Percentiles rank a stretch among this genome's conserved stretches.
Evolutionary conservation across 2,329 filamentous ascomycete species (phyloP).

Genomic region (Colletotrichum spinosum): DNA sequence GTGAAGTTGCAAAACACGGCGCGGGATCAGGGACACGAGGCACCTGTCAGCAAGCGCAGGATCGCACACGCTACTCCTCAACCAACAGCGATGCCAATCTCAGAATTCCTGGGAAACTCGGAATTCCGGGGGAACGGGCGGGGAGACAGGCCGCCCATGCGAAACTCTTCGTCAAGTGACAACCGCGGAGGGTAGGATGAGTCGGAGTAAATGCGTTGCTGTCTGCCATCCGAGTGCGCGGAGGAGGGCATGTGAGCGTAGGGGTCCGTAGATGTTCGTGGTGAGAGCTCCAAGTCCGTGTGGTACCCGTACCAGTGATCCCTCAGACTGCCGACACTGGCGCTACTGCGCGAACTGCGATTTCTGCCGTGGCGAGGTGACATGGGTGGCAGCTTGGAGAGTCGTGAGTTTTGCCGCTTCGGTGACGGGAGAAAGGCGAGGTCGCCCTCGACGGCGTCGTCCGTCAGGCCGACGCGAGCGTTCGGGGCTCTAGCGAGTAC

Average conservation of each 20-base stretch:
- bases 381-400: conserved; percentile 61
- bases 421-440: conserved; percentile 67
- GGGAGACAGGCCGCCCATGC: conserved; percentile 60
- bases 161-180: conserved; percentile 59
- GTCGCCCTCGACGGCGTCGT: conserved; percentile 70
- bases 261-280: conserved; percentile 50
- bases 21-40: neutral
- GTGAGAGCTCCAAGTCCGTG: conserved; percentile 50
- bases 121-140: conserved; percentile 56
- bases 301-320: conserved; percentile 54
- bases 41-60: conserved; percentile 6
- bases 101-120: conserved; percentile 46
- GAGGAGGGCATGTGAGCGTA: conserved; percentile 32
- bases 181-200: conserved; percentile 56
- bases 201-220: conserved; percentile 57
- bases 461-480: conserved; percentile 70
- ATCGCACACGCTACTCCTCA: conserved; percentile 47
- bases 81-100: conserved; percentile 67
- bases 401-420: conserved; percentile 64
- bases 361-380: conserved; percentile 52
- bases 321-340: conserved; percentile 54
- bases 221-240: conserved; percentile 40
- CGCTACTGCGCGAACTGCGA: conserved; percentile 59
- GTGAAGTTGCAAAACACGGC: conserved; percentile 10
- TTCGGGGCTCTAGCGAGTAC: conserved; percentile 72